Percentiles rank a stretch among this genome's conserved stretches.
phyloP scores from a whole-genome alignment of 257 asterid species.

The Solanum gracilifrons region DNA sequence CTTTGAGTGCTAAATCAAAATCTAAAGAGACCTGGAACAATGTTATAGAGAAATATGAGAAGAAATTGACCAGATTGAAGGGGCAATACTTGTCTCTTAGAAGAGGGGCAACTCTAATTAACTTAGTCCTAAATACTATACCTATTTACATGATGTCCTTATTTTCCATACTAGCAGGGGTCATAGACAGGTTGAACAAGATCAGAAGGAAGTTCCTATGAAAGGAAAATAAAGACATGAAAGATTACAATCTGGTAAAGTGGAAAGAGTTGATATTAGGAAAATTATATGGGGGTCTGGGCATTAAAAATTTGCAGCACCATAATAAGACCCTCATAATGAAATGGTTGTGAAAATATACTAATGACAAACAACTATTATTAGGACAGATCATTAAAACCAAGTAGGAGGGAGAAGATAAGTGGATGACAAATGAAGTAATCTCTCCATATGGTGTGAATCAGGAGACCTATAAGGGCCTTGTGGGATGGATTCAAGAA shows the following conservation, averaged over 20 bases:
- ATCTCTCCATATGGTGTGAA: background rate
- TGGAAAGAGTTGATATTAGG: background rate
- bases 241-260: background rate
- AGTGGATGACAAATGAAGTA: background rate
- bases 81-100: no score
- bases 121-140: no score
- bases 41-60: background rate
- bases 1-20: background rate
- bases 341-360: background rate
- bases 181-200: no score
- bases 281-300: background rate
- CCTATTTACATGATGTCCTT: no score
- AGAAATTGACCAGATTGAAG: background rate
- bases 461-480: background rate
- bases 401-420: background rate
- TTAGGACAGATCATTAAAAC: background rate
- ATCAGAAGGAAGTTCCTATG: no score
- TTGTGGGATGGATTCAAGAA: background rate
- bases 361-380: background rate
- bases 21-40: background rate
- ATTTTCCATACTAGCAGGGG: no score
- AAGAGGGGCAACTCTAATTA: no score
- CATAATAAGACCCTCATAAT: background rate
- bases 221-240: background rate
- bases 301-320: background rate